Evolutionary conservation across 495 filamentous ascomycete genomes (phyloP), one percentile per base, ranked within the genome.

Genomic region (Xylaria flabelliformis): DNA sequence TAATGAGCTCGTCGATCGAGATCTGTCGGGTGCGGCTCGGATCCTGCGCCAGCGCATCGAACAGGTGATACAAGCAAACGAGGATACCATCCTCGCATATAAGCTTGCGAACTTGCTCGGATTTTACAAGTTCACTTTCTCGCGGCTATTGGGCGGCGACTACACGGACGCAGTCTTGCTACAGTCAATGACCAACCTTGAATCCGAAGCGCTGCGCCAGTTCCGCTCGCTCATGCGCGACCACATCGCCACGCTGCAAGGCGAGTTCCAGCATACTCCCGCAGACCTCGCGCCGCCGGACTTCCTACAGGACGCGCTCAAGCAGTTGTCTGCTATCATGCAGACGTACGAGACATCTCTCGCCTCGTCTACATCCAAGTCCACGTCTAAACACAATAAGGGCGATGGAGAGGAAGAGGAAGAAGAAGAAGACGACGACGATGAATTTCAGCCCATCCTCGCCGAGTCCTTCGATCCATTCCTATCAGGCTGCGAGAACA

Each of bases 61-160:
- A 81, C 92, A 97, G 72, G 92, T 97, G 39, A 92, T 98, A 44
- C 93, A 97, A 75, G 93, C 91, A 64, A 94, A 97, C 76, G 96
- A 98, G 71, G 94, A 97, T 67, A 90, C 93, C 0, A 91, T 95
- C 32, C 84, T 95, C 56, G 91, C 93, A 64, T 99, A 97, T 85
- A 94, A 93, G 76, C 90, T 97, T 48, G 90, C 93, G 21, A 97
- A 97, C 71, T 82, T 98, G 1, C 87, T 98, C 42, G 87, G 88
- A 61, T 99, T 98, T 82, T 99, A 99, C 82, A 90, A 88, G 62
- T 85, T 87, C 50, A 98, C 93, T 1, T 97, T 98, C 74, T 85
- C 89, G 10, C 93, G 90, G 76, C 82, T 99, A 2, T 83, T 98
- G 0, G 92, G 93, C 29, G 29, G 62, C 19, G 41, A 50, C 13